Evolutionary conservation across 768 basidiomycete genomes (phyloP), one percentile per base, ranked within the genome.

Genomic region (Amanita jacksonii): DNA sequence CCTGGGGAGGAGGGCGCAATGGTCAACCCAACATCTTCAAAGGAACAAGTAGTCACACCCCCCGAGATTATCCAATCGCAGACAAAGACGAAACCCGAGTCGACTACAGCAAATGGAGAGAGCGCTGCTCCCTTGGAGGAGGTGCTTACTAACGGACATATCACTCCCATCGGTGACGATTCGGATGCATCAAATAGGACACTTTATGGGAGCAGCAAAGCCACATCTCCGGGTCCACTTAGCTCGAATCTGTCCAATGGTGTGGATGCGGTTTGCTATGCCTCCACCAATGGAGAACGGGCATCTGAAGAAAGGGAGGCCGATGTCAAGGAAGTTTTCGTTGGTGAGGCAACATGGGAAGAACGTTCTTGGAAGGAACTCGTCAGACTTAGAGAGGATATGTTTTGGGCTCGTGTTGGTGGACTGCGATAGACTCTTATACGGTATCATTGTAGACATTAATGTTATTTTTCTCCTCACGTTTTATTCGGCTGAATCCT

Each of bases 351-450:
- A 22, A 85, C 81, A 3, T 90, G 89, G 88, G 88, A 90, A 59
- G 88, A 90, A 57, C 70, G 79, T 40, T 79, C 83, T 15, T 91
- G 87, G 86, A 82, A 80, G 54, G 84, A 88, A 62, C 57, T 92
- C 15, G 69, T 77, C 13, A 69, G 69, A 34, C 58, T 92, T 50
- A 74, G 78, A 47, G 85, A 90, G 58, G 81, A 85, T 33, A 84
- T 91, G 85, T 91, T 85, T 58, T 90, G 79, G 82, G 83, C 87
- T 16, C 65, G 89, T 43, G 62, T 88, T 37, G 88, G 88, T 0
- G 77, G 25, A 24, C 18, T 38, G 23, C 44, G 44, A 20, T 38
- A 22, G 31, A n/a, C 10, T 13, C 18, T 42, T 8, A 31, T 31
- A n/a, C n/a, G n/a, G n/a, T n/a, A n/a, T n/a, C n/a, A n/a, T n/a